Conservation (phyloP, 2,329 filamentous ascomycete genomes). For the Orbilia javanica region DNA sequence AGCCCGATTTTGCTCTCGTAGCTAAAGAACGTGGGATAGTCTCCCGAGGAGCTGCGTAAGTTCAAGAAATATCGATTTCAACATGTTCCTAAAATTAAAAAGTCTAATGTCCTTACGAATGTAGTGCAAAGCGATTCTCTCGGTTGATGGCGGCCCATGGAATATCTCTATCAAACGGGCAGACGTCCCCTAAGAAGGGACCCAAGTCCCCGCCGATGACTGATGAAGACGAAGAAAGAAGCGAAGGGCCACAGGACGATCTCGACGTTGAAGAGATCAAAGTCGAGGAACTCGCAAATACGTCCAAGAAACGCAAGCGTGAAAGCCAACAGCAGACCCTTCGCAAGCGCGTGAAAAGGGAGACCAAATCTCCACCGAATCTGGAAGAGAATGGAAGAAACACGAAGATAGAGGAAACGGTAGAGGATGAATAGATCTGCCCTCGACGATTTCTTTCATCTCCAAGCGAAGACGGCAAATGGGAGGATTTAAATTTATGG, state of each 20-base stretch:
- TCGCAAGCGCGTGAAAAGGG: conserved; percentile 14
- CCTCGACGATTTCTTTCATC: conserved; percentile 7
- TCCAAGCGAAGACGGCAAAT: not conserved
- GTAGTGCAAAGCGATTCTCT: conserved; percentile 35
- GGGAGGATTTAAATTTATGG: not conserved
- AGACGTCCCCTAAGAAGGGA: conserved; percentile 21
- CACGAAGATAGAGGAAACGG: not conserved
- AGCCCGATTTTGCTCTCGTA: conserved; percentile 50
- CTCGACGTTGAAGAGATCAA: not conserved
- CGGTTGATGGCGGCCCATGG: conserved; percentile 36
- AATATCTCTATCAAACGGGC: not conserved
- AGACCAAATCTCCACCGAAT: not conserved
- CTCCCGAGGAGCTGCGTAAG: conserved; percentile 41
- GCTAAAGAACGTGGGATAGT: conserved; percentile 49
- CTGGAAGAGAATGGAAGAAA: not conserved
- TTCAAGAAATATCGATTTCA: not conserved
- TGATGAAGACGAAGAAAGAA: conserved; percentile 33
- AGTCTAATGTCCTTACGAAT: not conserved
- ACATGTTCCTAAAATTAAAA: not conserved
- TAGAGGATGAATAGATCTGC: conserved; percentile 33
- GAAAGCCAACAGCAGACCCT: not conserved
- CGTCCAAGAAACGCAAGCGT: conserved; percentile 39
- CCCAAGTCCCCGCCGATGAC: conserved; percentile 30
- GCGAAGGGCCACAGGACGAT: conserved; percentile 8
- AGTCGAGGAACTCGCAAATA: not conserved